phyloP scores from a whole-genome alignment of 495 filamentous ascomycete genomes.

The Neurospora cerealis region DNA sequence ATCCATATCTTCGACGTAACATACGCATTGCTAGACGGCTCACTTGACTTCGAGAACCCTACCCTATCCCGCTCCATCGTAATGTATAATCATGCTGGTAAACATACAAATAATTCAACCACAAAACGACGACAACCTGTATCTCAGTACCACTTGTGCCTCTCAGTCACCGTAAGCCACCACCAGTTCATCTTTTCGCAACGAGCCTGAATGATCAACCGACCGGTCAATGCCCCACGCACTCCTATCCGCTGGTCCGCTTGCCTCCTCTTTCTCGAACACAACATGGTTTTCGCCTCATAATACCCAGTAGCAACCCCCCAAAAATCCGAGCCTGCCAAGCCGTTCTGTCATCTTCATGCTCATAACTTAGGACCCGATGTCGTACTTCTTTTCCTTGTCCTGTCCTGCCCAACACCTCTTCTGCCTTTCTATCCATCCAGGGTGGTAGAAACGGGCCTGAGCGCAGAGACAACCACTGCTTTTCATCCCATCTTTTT shows the following conservation, averaged over 20 bases:
- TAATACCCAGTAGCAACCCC: neutral
- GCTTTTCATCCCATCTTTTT: neutral
- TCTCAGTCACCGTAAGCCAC: neutral
- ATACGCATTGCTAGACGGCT: neutral
- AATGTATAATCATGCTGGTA: neutral
- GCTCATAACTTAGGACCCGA: neutral
- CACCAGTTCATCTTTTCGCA: neutral
- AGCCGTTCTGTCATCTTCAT: neutral
- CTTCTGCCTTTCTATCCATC: neutral
- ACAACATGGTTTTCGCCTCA: neutral
- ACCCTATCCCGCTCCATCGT: neutral
- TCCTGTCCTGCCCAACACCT: neutral
- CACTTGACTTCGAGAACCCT: neutral
- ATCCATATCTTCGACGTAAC: neutral
- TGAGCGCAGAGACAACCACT: neutral
- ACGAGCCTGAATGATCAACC: neutral
- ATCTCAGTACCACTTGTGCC: neutral
- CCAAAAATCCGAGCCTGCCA: neutral
- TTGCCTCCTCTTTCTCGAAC: neutral
- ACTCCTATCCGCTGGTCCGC: neutral
- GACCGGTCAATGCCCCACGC: neutral
- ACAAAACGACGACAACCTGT: neutral
- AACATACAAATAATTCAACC: neutral
- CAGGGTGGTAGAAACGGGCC: neutral
- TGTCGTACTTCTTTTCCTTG: neutral